Conservation (phyloP, 495 filamentous ascomycete species). For the Hypoxylon fuscum region DNA sequence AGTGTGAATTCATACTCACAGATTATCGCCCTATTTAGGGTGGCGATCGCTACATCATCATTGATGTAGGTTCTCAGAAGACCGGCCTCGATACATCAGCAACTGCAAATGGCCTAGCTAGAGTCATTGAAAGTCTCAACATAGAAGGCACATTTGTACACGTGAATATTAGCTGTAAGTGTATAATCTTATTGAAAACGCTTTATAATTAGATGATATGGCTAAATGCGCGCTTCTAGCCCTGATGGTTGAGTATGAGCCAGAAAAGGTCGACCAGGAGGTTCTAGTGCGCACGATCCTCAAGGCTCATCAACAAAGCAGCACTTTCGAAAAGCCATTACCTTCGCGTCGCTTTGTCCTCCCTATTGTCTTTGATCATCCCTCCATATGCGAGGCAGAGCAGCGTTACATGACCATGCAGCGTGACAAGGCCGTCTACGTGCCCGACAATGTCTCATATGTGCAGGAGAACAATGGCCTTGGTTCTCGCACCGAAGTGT, state of each 20-base stretch:
- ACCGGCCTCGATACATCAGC: constrained; percentile 28
- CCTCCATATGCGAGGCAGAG: constrained; percentile 58
- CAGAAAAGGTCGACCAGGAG: constrained; percentile 11
- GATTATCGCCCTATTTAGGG: constrained; percentile 10
- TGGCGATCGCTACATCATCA: constrained; percentile 26
- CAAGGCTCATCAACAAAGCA: constrained; percentile 6
- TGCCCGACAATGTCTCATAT: constrained; percentile 66
- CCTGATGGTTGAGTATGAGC: constrained; percentile 29
- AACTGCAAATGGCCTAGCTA: constrained; percentile 19
- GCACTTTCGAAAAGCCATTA: constrained; percentile 11
- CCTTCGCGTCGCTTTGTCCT: constrained; percentile 53
- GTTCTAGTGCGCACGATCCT: constrained; percentile 16
- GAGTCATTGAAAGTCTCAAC: constrained; percentile 11
- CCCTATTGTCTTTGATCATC: constrained; percentile 63
- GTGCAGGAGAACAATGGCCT: constrained; percentile 65
- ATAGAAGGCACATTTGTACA: constrained; percentile 17
- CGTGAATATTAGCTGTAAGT: constrained; percentile 31
- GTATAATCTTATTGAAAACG: not conserved
- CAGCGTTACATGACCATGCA: constrained; percentile 67
- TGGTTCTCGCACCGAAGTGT: constrained; percentile 40
- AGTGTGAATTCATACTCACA: not conserved
- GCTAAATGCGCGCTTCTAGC: constrained; percentile 8
- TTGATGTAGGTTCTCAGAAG: constrained; percentile 18
- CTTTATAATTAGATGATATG: not conserved
- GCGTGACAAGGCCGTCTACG: constrained; percentile 64